Percentiles rank a stretch among this genome's conserved stretches.
These are phyloP conservation scores for Pezicula radicicola DNA, from an alignment of 2,329 filamentous ascomycete species.

Conservation along the genomic window DNA sequence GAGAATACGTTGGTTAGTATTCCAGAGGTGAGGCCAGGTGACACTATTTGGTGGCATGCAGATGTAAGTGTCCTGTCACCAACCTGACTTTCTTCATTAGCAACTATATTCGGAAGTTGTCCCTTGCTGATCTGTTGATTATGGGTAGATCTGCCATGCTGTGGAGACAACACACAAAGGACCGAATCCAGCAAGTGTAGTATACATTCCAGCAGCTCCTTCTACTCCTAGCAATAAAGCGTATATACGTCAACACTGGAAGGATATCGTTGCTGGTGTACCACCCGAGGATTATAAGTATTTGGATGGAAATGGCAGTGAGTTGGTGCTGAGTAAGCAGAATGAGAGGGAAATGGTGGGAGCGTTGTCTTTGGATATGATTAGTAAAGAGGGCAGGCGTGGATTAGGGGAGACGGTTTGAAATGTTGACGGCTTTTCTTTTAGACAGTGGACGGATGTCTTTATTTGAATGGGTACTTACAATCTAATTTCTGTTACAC, in stretches of 20 bases:
- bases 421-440: too few species aligned
- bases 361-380: background rate
- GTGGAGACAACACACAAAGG: background rate
- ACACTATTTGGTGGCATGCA: constrained; percentile 37
- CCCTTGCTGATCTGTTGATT: background rate
- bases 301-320: background rate
- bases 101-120: too few species aligned
- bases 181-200: background rate
- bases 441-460: too few species aligned
- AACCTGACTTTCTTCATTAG: background rate
- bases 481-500: too few species aligned
- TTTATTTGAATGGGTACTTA: too few species aligned
- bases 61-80: constrained; percentile 26
- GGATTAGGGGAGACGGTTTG: background rate
- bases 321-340: background rate
- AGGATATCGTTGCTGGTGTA: background rate
- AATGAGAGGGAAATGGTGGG: background rate
- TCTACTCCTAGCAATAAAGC: background rate
- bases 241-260: background rate
- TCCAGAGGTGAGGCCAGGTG: constrained; percentile 32
- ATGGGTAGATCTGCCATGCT: background rate
- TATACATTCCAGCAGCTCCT: background rate
- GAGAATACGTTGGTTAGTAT: constrained; percentile 32
- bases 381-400: background rate
- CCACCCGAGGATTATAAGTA: background rate